A percentile compares a stretch with the other conserved stretches of the same genome.
Evolutionary conservation across 768 basidiomycete genomes (phyloP).

Genomic region (Hericium erinaceus): DNA sequence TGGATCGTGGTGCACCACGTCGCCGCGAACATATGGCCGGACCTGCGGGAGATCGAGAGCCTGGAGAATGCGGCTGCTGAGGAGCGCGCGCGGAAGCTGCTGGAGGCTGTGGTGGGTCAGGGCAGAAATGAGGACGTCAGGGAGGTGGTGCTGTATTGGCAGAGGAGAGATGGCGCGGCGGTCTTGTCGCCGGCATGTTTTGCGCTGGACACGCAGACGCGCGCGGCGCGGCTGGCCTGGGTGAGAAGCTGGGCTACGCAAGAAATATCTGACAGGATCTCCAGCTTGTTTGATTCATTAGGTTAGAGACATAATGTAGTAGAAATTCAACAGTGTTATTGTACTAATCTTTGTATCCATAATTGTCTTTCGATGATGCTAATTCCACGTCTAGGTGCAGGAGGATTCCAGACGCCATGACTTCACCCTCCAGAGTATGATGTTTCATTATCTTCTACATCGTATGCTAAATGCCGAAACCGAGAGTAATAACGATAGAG

Average conservation of each 20-base stretch:
- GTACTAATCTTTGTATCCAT: no score
- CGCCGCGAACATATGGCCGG: slow-evolving; percentile 66
- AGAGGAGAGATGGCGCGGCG: slow-evolving; percentile 27
- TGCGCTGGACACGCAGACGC: slow-evolving; percentile 16
- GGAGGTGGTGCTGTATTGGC: slow-evolving; percentile 52
- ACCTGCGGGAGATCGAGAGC: slow-evolving; percentile 25
- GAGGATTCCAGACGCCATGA: no score
- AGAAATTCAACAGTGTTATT: no score
- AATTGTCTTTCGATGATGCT: no score
- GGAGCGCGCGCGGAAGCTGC: slow-evolving; percentile 1
- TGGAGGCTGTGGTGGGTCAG: slow-evolving; percentile 37
- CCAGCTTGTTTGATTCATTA: slow-evolving; percentile 10
- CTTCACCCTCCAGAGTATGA: no score
- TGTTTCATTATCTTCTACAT: no score
- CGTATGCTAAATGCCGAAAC: no score
- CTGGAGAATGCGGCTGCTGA: background rate
- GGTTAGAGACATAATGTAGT: no score
- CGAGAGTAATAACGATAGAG: no score
- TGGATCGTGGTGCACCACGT: slow-evolving; percentile 73
- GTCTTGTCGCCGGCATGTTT: slow-evolving; percentile 46
- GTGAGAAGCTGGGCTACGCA: slow-evolving; percentile 14
- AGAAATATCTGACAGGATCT: slow-evolving; percentile 14
- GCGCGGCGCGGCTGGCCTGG: slow-evolving; percentile 15
- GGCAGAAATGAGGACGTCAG: slow-evolving; percentile 37
- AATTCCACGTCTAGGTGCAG: no score